Evolutionary conservation across 2,329 filamentous ascomycete species (phyloP).

Genomic region (Chaetomiaceae sp.): DNA sequence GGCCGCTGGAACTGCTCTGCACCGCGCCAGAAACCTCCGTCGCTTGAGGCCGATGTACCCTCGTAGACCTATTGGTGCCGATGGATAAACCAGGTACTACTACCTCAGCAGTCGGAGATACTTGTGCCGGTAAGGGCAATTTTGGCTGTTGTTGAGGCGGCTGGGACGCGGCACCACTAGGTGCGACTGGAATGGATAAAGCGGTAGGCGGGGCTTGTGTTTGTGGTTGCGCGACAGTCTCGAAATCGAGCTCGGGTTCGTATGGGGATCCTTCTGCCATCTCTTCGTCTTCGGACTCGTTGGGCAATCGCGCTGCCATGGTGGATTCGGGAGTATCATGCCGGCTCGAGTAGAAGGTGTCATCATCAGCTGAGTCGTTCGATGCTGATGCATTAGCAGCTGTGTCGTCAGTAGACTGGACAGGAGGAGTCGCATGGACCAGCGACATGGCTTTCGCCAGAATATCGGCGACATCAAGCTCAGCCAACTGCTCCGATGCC

Average conservation of each 20-base stretch:
- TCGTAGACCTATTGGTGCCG: constrained; percentile 9
- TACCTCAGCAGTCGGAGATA: neutral
- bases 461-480: constrained; percentile 69
- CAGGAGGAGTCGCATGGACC: constrained; percentile 64
- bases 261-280: constrained; percentile 37
- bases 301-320: constrained; percentile 47
- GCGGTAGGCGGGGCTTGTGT: constrained; percentile 11
- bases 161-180: constrained; percentile 5
- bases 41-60: constrained; percentile 6
- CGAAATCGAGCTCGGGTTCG: constrained; percentile 31
- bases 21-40: constrained; percentile 32
- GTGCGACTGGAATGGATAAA: neutral
- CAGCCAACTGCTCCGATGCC: constrained; percentile 50
- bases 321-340: constrained; percentile 68
- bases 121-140: neutral
- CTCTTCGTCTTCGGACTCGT: constrained; percentile 37
- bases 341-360: constrained; percentile 94
- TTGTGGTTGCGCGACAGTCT: constrained; percentile 21
- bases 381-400: constrained; percentile 56
- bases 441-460: constrained; percentile 65
- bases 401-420: constrained; percentile 53
- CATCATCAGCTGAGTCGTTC: constrained; percentile 84
- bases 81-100: constrained; percentile 21
- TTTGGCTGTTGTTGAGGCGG: neutral
- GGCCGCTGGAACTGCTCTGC: constrained; percentile 41